These are phyloP conservation scores for Cyclotella sp. DNA, from an alignment of 108 stramenopile genomes.

Conservation along the genomic window DNA sequence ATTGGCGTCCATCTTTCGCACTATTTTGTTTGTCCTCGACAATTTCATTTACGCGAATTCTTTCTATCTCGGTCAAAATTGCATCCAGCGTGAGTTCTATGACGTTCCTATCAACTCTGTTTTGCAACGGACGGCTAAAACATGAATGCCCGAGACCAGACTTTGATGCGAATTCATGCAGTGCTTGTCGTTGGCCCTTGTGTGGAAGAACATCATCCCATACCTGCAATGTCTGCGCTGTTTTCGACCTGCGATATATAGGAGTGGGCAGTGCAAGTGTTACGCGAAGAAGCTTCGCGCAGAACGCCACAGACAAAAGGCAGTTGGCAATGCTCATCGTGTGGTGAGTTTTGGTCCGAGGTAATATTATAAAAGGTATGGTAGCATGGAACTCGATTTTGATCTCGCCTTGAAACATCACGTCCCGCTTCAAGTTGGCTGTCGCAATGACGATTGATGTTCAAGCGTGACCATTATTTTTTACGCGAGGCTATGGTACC, in stretches of 20 bases:
- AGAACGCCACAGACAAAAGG: background rate
- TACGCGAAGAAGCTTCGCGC: background rate
- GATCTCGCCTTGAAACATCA: no score
- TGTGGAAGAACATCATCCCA: constrained; percentile 54
- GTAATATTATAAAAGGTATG: no score
- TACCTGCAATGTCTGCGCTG: constrained; percentile 33
- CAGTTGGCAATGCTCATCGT: no score
- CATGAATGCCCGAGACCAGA: constrained; percentile 47
- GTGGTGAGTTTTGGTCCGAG: no score
- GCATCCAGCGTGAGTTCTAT: constrained; percentile 55
- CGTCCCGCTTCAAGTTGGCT: no score
- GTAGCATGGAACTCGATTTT: no score
- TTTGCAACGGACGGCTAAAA: constrained; percentile 41
- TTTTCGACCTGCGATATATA: background rate
- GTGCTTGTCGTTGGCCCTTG: constrained; percentile 1
- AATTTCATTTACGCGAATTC: background rate
- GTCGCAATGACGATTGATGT: no score
- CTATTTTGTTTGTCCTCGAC: background rate
- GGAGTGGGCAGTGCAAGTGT: background rate
- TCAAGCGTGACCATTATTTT: no score
- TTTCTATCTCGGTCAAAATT: constrained; percentile 54
- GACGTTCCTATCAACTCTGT: constrained; percentile 15
- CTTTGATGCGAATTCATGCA: constrained; percentile 45
- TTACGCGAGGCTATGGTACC: no score
- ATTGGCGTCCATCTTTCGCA: constrained; percentile 20